Evolutionary conservation across 495 filamentous ascomycete genomes (phyloP), one percentile per base, ranked within the genome.

Genomic region (Trichoderma orchidacearum): DNA sequence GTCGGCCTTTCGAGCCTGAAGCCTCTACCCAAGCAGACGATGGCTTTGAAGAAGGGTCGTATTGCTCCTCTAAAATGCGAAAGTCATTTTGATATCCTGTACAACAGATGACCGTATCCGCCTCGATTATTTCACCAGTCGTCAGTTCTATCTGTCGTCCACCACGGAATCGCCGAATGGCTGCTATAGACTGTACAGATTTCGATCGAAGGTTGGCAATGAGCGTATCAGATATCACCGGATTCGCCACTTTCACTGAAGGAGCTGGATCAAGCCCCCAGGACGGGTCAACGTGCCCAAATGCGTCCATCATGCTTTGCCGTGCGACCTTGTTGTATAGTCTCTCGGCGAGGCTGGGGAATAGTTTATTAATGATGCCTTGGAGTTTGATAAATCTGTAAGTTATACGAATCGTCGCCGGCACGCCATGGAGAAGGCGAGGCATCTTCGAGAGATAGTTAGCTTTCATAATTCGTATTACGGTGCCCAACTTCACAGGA

Each of bases 21-120:
- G 30, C 35, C 3, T 31, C 5, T 12, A 41, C 5, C 30, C 54
- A 56, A 13, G 18, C 9, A 18, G 36, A n/a, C 11, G 36, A 30
- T 13, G 54, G 32, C 5, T 41, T 41, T 5, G 32, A 30, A 25
- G 54, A 27, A 34, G 54, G 54, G 23, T 56, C 54, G 15, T 29
- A 36, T 13, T 29, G 21, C 12, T 23, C 12, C 4, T 56, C 54
- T 2, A 57, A 21, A 3, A 64, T 61, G 36, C 56, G 54, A 30
- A 66, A 62, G 53, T 64, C 63, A 1, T 52, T 51, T 1, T 57
- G 23, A 48, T 64, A 66, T n/a, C 65, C 63, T 4, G 62, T 66
- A 31, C 65, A 68, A 30, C 58, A 64, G 29, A 68, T 63, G 30
- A 66, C 58, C 1, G 57, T 59, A 21, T 68, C 65, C 13, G 62